Base-by-base conservation (phyloP, 78 protist species). In the Emiliania huxleyi region DNA sequence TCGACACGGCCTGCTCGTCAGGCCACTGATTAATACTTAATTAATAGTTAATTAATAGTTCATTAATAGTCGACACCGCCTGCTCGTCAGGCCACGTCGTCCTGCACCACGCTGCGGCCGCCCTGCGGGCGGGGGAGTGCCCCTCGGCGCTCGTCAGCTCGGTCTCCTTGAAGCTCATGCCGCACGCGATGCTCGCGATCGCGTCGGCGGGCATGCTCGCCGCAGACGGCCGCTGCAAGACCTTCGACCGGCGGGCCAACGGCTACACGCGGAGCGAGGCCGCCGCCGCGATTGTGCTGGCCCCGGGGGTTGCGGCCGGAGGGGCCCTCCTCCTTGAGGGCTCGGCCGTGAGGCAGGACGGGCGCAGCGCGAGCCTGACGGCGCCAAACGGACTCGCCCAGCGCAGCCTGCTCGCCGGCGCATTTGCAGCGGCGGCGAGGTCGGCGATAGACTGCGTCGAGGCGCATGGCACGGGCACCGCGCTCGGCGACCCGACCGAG, bases 1-100 rank as follows among this genome's bases (percentile, higher is more conserved):
- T 97, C 33, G 98, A 97, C 91, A 97, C 98, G 26, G 98, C 98
- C 19, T 97, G 98, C 93, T 93, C 97, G n/a, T 87, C 95, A n/a
- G n/a, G n/a, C n/a, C n/a, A n/a, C n/a, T n/a, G n/a, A n/a, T n/a
- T n/a, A n/a, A n/a, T n/a, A n/a, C n/a, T n/a, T n/a, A n/a, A n/a
- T n/a, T n/a, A n/a, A n/a, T n/a, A n/a, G n/a, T n/a, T n/a, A n/a
- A n/a, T n/a, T n/a, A n/a, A n/a, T n/a, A n/a, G n/a, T n/a, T n/a
- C n/a, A n/a, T n/a, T n/a, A 2, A 94, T 97, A 37, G 92, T 97
- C 56, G 94, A 95, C 35, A 95, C 99, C 38, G 73, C 96, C 25
- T 62, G 75, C 75, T 8, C 75, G 33, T 62, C 75, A 26, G 75
- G n/a, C n/a, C 75, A 23, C 23, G 75, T 62, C 29, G 75, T 15